A percentile compares a stretch with the other conserved stretches of the same genome.
Conservation (phyloP, 2,329 filamentous ascomycete genomes). For the Bipolaris sorokiniana region DNA sequence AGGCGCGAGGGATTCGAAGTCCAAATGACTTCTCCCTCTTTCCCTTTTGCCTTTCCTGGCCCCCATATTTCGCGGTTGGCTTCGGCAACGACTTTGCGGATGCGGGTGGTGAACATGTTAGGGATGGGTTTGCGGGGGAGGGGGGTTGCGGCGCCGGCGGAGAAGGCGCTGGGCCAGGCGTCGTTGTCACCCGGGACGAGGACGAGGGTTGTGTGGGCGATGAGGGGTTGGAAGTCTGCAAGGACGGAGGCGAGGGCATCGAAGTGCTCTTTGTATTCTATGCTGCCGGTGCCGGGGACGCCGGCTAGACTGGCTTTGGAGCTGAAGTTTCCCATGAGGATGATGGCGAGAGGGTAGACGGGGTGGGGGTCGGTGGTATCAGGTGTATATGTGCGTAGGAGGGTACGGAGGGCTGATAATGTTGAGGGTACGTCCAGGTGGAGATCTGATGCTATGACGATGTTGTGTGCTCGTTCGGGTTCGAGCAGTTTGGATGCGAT, state of each 20-base stretch:
- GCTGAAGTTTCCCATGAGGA: conserved; percentile 85
- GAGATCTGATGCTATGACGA: conserved; percentile 84
- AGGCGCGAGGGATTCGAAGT: conserved; percentile 85
- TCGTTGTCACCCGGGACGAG: conserved; percentile 98
- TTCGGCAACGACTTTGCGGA: conserved; percentile 78
- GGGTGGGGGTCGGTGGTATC: conserved; percentile 59
- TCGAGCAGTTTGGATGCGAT: conserved; percentile 72
- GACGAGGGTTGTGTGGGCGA: conserved; percentile 81
- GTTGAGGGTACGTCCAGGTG: conserved; percentile 85
- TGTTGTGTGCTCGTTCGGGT: conserved; percentile 51
- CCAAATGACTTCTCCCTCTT: conserved; percentile 78
- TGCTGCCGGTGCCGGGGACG: conserved; percentile 75
- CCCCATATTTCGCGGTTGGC: conserved; percentile 74
- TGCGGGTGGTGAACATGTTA: conserved; percentile 85
- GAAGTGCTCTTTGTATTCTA: conserved; percentile 97
- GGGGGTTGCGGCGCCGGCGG: conserved; percentile 72
- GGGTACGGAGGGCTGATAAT: conserved; percentile 78
- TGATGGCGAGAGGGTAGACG: conserved; percentile 75
- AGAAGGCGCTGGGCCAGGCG: conserved; percentile 91
- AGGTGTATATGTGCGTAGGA: conserved; percentile 74
- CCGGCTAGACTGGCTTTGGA: conserved; percentile 65
- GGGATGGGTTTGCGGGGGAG: conserved; percentile 77
- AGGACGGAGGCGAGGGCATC: conserved; percentile 83
- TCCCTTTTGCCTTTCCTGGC: conserved; percentile 50
- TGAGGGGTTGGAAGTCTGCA: conserved; percentile 79